A percentile compares a stretch with the other conserved stretches of the same genome.
These are phyloP conservation scores for Opeltia flavorubescens DNA, from an alignment of 495 filamentous ascomycete species.

Conservation along the genomic window DNA sequence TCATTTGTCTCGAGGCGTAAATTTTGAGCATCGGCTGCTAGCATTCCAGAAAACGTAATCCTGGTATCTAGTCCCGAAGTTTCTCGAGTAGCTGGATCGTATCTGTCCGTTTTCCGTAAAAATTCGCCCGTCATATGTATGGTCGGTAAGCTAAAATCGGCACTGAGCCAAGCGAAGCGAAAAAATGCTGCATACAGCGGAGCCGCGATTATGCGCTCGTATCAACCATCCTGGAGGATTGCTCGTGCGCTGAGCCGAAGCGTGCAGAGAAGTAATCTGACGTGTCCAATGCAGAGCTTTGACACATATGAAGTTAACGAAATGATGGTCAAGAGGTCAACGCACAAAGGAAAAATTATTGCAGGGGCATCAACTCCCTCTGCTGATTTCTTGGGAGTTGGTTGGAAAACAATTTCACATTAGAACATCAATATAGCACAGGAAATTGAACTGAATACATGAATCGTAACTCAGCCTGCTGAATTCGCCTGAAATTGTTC, in stretches of 20 bases:
- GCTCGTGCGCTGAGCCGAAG: neutral
- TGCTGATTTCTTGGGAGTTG: no score
- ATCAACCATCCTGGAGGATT: neutral
- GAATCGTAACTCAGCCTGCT: no score
- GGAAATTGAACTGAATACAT: no score
- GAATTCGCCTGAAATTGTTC: no score
- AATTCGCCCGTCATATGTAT: neutral
- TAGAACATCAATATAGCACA: no score
- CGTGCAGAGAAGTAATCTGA: neutral
- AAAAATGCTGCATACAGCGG: neutral
- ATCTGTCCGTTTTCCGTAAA: neutral
- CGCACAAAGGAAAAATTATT: no score
- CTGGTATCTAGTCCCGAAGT: neutral
- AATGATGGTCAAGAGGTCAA: no score
- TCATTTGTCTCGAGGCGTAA: neutral
- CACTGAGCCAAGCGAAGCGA: neutral
- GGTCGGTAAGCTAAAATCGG: neutral
- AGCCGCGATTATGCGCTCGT: neutral
- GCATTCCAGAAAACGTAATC: no score
- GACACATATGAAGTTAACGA: no score
- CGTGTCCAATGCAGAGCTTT: neutral
- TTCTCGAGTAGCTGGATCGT: neutral
- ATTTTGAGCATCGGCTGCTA: neutral
- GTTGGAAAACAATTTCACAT: no score
- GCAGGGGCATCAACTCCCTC: no score